These are phyloP conservation scores for Ormosia emarginata DNA, from an alignment of 306 rosid species.

Conservation along the genomic window DNA sequence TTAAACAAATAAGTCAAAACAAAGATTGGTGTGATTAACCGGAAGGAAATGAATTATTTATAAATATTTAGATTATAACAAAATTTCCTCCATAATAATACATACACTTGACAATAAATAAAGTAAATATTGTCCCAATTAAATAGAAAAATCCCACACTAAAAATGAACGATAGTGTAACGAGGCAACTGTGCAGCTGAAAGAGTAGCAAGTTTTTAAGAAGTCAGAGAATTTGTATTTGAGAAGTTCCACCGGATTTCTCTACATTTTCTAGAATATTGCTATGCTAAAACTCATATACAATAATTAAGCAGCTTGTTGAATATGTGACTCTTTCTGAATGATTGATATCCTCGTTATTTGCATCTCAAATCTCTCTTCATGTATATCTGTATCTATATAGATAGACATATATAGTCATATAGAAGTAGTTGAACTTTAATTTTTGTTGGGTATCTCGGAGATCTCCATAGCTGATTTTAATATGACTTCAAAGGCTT, in stretches of 20 bases:
- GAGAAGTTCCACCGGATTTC: not conserved
- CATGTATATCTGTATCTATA: not conserved
- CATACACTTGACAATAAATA: not conserved
- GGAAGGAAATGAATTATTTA: too few species aligned
- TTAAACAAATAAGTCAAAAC: too few species aligned
- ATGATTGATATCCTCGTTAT: not conserved
- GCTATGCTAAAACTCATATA: not conserved
- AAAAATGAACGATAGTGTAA: not conserved
- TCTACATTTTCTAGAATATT: not conserved
- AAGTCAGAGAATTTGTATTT: not conserved
- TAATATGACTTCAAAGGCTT: constrained; percentile 38
- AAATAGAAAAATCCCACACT: not conserved
- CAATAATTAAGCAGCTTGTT: not conserved
- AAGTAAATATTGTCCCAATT: not conserved
- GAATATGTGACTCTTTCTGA: not conserved
- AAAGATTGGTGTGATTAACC: too few species aligned
- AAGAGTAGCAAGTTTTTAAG: not conserved
- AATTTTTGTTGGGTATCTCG: not conserved
- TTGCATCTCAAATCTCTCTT: not conserved
- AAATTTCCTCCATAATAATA: not conserved
- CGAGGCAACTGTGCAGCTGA: not conserved
- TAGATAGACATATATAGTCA: not conserved
- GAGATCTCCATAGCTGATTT: constrained; percentile 27
- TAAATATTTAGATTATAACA: not conserved
- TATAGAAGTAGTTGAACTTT: not conserved